Evolutionary conservation across 2,329 filamentous ascomycete genomes (phyloP).

Genomic region (Aspergillus terreus): DNA sequence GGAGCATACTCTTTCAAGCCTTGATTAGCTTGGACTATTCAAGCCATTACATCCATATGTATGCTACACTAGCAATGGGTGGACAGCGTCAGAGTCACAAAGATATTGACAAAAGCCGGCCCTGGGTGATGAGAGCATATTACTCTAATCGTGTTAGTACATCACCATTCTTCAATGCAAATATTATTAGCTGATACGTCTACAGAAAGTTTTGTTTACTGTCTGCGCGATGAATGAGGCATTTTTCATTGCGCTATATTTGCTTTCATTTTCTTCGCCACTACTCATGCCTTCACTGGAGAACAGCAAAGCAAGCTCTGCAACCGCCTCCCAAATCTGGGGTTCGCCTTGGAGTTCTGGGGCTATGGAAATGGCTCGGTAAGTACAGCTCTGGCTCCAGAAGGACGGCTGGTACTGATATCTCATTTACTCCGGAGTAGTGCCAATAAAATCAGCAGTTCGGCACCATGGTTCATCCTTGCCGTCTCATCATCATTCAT

Average conservation of each 20-base stretch:
- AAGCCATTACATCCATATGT: slow-evolving; percentile 74
- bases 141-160: slow-evolving; percentile 82
- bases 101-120: slow-evolving; percentile 78
- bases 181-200: background rate
- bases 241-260: slow-evolving; percentile 94
- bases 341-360: slow-evolving; percentile 71
- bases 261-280: slow-evolving; percentile 89
- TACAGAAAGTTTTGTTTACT: slow-evolving; percentile 76
- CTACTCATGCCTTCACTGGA: slow-evolving; percentile 76
- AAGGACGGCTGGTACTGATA: background rate
- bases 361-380: slow-evolving; percentile 85
- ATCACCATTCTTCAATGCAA: slow-evolving; percentile 2
- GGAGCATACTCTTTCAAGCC: slow-evolving; percentile 85
- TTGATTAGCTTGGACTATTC: slow-evolving; percentile 86
- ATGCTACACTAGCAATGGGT: slow-evolving; percentile 80
- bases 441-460: slow-evolving; percentile 80
- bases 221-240: slow-evolving; percentile 84
- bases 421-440: background rate
- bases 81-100: slow-evolving; percentile 77
- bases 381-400: background rate
- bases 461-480: slow-evolving; percentile 70
- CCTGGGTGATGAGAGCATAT: slow-evolving; percentile 83
- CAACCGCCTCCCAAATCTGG: background rate
- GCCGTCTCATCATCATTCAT: slow-evolving; percentile 76
- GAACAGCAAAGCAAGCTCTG: slow-evolving; percentile 43